A percentile compares a stretch with the other conserved stretches of the same genome.
phyloP scores from a whole-genome alignment of 495 filamentous ascomycete species.

The Penicillium crystallinum region DNA sequence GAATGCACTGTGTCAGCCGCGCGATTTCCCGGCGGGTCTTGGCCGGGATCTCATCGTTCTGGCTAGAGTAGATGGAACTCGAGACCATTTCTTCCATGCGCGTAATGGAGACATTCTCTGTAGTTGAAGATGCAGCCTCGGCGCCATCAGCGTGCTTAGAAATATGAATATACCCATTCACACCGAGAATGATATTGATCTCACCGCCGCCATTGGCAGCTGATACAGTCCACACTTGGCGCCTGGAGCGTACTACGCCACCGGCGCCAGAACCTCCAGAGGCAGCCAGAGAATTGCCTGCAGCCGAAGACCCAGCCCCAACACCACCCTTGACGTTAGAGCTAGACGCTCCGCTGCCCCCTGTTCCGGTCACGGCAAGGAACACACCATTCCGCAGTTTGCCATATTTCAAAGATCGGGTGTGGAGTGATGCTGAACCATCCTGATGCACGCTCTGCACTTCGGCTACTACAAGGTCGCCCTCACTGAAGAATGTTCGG shows the following conservation, averaged over 20 bases:
- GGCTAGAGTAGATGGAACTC: constrained; percentile 76
- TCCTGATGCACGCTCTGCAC: constrained; percentile 80
- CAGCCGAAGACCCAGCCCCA: constrained; percentile 19
- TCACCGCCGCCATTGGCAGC: constrained; percentile 64
- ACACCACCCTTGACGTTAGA: constrained; percentile 30
- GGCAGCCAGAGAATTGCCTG: constrained; percentile 11
- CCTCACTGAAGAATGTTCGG: constrained; percentile 85
- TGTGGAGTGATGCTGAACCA: constrained; percentile 81
- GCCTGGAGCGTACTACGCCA: constrained; percentile 71
- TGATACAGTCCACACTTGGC: constrained; percentile 81
- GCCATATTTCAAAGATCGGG: constrained; percentile 83
- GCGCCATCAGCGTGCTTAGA: constrained; percentile 64
- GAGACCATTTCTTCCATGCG: constrained; percentile 75
- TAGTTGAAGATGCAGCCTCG: constrained; percentile 41
- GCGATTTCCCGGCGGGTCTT: constrained; percentile 85
- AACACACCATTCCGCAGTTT: constrained; percentile 93
- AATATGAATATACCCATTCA: constrained; percentile 96
- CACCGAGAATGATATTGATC: constrained; percentile 82
- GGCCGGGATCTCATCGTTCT: constrained; percentile 75
- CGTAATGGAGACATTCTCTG: constrained; percentile 59
- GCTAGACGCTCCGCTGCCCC: constrained; percentile 56
- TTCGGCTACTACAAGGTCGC: constrained; percentile 84
- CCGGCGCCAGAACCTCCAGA: constrained; percentile 26
- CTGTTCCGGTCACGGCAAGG: constrained; percentile 69
- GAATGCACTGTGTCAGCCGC: constrained; percentile 71